These are phyloP conservation scores for Fraxinus greggii DNA, from an alignment of 305 asterid genomes.

Conservation along the genomic window DNA sequence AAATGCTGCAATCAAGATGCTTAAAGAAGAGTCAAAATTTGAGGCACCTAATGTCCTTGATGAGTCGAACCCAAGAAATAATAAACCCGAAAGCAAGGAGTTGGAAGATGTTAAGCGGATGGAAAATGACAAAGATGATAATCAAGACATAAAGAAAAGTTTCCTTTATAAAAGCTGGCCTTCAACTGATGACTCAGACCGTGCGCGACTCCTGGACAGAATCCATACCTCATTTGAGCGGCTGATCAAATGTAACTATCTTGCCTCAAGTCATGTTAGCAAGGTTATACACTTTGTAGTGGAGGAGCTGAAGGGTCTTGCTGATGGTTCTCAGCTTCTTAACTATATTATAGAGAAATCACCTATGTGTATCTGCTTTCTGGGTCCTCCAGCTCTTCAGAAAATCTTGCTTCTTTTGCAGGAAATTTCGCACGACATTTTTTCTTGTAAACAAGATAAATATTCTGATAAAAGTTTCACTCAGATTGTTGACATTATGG, in stretches of 20 bases:
- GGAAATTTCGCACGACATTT: slow-evolving; percentile 75
- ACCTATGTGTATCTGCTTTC: slow-evolving; percentile 77
- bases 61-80: slow-evolving; percentile 43
- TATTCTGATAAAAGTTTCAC: slow-evolving; percentile 56
- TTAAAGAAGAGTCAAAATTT: slow-evolving; percentile 44
- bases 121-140: slow-evolving; percentile 62
- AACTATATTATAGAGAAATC: slow-evolving; percentile 61
- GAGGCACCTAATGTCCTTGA: slow-evolving; percentile 43
- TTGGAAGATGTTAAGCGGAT: slow-evolving; percentile 73
- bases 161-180: slow-evolving; percentile 66
- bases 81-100: slow-evolving; percentile 53
- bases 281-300: slow-evolving; percentile 82
- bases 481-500: slow-evolving; percentile 48
- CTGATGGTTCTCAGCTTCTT: slow-evolving; percentile 66
- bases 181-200: slow-evolving; percentile 73
- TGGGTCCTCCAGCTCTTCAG: slow-evolving; percentile 71
- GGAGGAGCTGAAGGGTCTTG: slow-evolving; percentile 76
- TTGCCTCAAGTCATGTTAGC: slow-evolving; percentile 79
- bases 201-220: slow-evolving; percentile 74
- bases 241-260: slow-evolving; percentile 63
- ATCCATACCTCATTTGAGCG: slow-evolving; percentile 59
- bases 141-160: slow-evolving; percentile 45
- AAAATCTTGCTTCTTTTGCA: slow-evolving; percentile 75
- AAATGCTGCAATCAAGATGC: slow-evolving; percentile 52
- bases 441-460: slow-evolving; percentile 64